These are phyloP conservation scores for Globisporangium sylvaticum DNA, from an alignment of 352 stramenopile genomes.

Conservation along the genomic window DNA sequence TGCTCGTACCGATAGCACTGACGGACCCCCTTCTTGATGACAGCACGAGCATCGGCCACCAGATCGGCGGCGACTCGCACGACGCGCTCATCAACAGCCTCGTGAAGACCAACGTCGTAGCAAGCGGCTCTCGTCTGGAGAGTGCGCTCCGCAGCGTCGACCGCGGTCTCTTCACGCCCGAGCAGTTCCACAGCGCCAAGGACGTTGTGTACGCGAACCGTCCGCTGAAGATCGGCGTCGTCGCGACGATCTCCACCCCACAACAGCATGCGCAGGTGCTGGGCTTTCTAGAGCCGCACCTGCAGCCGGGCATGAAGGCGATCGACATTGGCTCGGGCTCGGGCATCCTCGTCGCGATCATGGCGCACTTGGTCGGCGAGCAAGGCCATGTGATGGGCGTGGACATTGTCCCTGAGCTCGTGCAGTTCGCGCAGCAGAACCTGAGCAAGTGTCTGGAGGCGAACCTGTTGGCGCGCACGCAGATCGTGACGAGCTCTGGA, in stretches of 20 bases:
- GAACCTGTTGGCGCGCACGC: conserved; percentile 30
- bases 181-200: conserved; percentile 19
- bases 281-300: conserved; percentile 52
- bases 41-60: conserved; percentile 78
- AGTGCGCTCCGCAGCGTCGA: conserved; percentile 60
- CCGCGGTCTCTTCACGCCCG: conserved; percentile 51
- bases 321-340: conserved; percentile 83
- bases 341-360: conserved; percentile 72
- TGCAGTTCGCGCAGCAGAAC: conserved; percentile 64
- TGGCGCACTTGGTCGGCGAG: conserved; percentile 62
- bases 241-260: conserved; percentile 84
- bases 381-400: conserved; percentile 57
- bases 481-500: conserved; percentile 38
- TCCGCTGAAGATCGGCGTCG: conserved; percentile 68
- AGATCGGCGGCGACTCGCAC: conserved; percentile 74
- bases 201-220: conserved; percentile 63
- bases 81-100: conserved; percentile 68
- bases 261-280: conserved; percentile 84
- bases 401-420: conserved; percentile 77
- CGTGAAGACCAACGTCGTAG: conserved; percentile 67
- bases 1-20: background rate
- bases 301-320: conserved; percentile 54
- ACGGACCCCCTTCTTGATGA: too few species aligned
- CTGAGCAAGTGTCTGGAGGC: conserved; percentile 41
- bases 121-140: conserved; percentile 51